Base-by-base conservation (phyloP, 805 yeast species). In the Candida chilensis region DNA sequence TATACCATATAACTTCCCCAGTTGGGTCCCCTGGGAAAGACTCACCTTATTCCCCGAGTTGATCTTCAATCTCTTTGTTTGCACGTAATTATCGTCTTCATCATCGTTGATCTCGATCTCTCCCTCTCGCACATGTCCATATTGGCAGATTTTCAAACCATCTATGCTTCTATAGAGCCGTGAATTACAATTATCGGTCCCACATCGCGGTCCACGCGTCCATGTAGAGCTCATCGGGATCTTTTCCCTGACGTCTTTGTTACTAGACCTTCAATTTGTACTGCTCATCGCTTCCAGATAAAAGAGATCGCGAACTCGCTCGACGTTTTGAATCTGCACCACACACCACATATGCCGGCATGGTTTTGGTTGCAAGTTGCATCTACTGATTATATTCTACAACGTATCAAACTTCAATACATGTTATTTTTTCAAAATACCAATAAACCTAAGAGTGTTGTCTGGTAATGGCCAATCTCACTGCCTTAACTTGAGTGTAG, bases 91-190 rank as follows among this genome's bases (percentile, higher is more conserved):
- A 20, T 71, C 80, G 36, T 78, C 90, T n/a, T 79, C 87, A 28
- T 85, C 95, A 44, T 85, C 90, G 38, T 82, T 83, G 37, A 75
- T 64, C 48, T 85, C 94, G 17, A 81, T 47, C 37, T 78, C 81
- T 20, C 88, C 87, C 39, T 78, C 90, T 52, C 74, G 71, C 14
- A 88, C 87, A 54, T 90, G 98, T 4, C 97, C 97, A 45, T 71
- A 80, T 44, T 83, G 90, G 50, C 98, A 90, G 8, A 88, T 78
- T 33, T 77, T 68, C 30, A 73, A 73, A 16, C 98, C 98, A 44
- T 82, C 85, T 3, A 74, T 57, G 18, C 72, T 52, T 30, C 79
- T 67, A 74, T 85, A 90, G 30, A 78, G 67, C 22, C 75, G 58
- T 1, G 96, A 82, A 4, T 82, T 74, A 54, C 98, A 90, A 59